These are phyloP conservation scores for Colletotrichum lupini DNA, from an alignment of 2,329 filamentous ascomycete species.

Conservation along the genomic window DNA sequence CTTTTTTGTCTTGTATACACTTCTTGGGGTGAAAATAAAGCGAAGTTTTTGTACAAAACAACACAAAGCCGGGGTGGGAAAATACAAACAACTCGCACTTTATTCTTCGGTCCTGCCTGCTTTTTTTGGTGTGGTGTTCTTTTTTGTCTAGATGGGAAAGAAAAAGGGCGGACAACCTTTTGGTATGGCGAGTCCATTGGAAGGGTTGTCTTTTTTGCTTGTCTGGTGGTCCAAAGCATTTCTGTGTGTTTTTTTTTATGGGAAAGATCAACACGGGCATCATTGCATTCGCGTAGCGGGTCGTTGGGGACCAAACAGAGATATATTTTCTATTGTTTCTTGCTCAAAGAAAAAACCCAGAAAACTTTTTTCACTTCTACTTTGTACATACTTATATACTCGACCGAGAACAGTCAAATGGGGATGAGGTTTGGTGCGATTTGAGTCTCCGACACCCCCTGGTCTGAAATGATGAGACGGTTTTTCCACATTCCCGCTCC, in stretches of 20 bases:
- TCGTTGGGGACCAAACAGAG: not conserved
- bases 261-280: constrained; percentile 2
- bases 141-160: not conserved
- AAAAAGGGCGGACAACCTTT: not conserved
- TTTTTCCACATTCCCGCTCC: not conserved
- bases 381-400: constrained; percentile 25
- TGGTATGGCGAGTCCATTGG: not conserved
- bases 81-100: not conserved
- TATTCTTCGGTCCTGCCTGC: not conserved
- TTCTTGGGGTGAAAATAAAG: constrained; percentile 25
- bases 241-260: constrained; percentile 7
- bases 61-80: not conserved
- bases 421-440: constrained; percentile 36
- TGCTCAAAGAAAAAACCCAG: not conserved
- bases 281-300: constrained; percentile 20
- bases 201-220: not conserved
- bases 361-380: constrained; percentile 23
- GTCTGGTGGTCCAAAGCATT: not conserved
- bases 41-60: constrained; percentile 18
- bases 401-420: constrained; percentile 7
- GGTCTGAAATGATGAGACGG: constrained; percentile 11
- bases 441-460: not conserved
- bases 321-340: not conserved
- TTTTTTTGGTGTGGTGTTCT: not conserved
- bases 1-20: constrained; percentile 26